Evolutionary conservation across 176 grass and related monocot species (phyloP), one percentile per base, ranked within the genome.

Genomic region (Bromus sterilis): DNA sequence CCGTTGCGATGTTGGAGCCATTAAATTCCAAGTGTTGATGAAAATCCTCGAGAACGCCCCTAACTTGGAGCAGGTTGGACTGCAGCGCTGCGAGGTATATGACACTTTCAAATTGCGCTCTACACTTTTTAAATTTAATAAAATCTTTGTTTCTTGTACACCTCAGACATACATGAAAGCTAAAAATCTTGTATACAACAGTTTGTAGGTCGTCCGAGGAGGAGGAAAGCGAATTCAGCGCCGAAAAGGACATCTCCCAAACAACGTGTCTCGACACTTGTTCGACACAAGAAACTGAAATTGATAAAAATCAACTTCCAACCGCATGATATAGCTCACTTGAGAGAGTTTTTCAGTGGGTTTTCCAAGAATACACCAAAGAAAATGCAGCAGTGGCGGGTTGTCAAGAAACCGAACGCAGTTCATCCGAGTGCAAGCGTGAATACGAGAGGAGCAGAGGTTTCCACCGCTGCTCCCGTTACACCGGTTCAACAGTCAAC

Each of bases 51-150:
- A 41, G 3, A 58, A 69, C 23, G 6, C 75, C 5, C 75, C 83
- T 13, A 20, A 32, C 7, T 14, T 85, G 83, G 75, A 85, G 65
- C 20, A 34, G 31, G 55, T 85, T 44, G 21, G 37, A 28, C 34
- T 85, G 83, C 53, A 20, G n/a, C 3, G 13, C 23, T 85, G 83
- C 83, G 53, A 80, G 61, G 77, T 66, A 35, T 46, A 29, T 43
- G 24, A 15, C 4, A 42, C 66, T 26, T 7, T 43, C 6, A 26
- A 43, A 13, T 41, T 16, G 25, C 9, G 23, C 39, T 16, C 40
- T 43, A 26, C 37, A 28, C 13, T 70, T 69, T 6, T n/a, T n/a
- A n/a, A n/a, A n/a, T n/a, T n/a, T n/a, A n/a, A n/a, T n/a, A n/a
- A 66, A 3, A 12, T 21, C 6, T 24, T 40, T 44, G 41, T 33